phyloP scores from a whole-genome alignment of 164 flowering plant genomes.

The Chloranthus sessilifolius region DNA sequence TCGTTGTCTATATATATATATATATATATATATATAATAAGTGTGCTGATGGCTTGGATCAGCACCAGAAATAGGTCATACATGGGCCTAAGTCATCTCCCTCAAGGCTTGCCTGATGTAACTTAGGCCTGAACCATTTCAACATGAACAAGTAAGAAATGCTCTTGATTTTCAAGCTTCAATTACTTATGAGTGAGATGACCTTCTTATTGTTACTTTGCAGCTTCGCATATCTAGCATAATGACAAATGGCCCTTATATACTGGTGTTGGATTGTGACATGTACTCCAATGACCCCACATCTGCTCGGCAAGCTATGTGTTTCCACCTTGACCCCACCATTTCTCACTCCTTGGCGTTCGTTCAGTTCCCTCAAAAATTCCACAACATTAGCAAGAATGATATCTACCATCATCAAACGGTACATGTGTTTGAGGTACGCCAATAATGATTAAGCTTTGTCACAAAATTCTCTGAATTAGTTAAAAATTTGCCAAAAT shows the following conservation, averaged over 20 bases:
- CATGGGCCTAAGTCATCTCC: too few relatives aligned
- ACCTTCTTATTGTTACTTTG: too few relatives aligned
- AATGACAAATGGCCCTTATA: constrained; percentile 28
- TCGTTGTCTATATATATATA: too few relatives aligned
- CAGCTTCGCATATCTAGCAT: constrained; percentile 29
- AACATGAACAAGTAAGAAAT: too few relatives aligned
- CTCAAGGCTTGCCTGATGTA: too few relatives aligned
- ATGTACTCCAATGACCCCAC: constrained; percentile 34
- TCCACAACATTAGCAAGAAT: constrained; percentile 20
- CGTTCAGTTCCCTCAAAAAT: constrained; percentile 35
- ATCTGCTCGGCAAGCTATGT: constrained; percentile 32
- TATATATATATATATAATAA: too few relatives aligned
- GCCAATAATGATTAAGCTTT: neutral
- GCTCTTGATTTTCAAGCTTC: too few relatives aligned
- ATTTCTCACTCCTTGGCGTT: constrained; percentile 18
- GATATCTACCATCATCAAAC: constrained; percentile 24
- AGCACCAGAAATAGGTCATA: too few relatives aligned
- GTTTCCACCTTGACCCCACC: constrained; percentile 32
- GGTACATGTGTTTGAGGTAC: constrained; percentile 16
- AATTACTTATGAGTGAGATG: too few relatives aligned
- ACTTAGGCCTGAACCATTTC: too few relatives aligned
- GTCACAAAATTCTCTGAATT: neutral
- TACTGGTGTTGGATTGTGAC: constrained; percentile 33
- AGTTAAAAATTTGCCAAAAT: neutral
- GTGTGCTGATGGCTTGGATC: too few relatives aligned